A percentile compares a stretch with the other conserved stretches of the same genome.
These are phyloP conservation scores for Syzygium oleosum DNA, from an alignment of 345 rosid species.

Conservation along the genomic window DNA sequence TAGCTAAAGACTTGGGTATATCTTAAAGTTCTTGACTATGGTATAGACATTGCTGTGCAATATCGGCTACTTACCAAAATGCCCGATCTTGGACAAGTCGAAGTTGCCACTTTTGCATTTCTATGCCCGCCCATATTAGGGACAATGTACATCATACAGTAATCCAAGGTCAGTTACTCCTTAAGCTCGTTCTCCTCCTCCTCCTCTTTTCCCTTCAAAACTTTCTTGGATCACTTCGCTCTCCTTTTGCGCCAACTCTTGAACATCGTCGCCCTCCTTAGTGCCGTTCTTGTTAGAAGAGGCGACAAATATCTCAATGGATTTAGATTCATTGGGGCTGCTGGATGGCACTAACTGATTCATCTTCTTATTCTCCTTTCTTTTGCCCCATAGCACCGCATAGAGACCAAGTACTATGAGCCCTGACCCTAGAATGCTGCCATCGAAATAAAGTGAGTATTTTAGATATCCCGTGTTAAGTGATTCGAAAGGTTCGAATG, in stretches of 20 bases:
- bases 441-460: neutral
- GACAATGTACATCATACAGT: neutral
- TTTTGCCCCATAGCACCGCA: slow-evolving; percentile 22
- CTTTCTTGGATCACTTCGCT: neutral
- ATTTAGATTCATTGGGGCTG: neutral
- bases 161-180: neutral
- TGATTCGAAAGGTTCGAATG: neutral
- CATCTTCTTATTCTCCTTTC: slow-evolving; percentile 5
- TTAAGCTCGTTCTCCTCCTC: neutral
- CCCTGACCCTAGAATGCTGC: slow-evolving; percentile 12
- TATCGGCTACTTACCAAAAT: neutral
- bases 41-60: neutral
- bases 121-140: neutral
- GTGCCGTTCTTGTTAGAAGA: neutral
- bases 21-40: neutral
- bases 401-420: slow-evolving; percentile 16
- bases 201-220: neutral
- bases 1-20: neutral
- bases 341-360: neutral
- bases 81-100: neutral
- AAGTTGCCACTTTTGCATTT: neutral
- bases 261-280: neutral
- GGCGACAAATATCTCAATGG: neutral
- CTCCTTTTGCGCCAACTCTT: neutral
- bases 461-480: neutral